These are phyloP conservation scores for Pseudocercospora crystallina DNA, from an alignment of 2,329 filamentous ascomycete genomes.

Conservation along the genomic window DNA sequence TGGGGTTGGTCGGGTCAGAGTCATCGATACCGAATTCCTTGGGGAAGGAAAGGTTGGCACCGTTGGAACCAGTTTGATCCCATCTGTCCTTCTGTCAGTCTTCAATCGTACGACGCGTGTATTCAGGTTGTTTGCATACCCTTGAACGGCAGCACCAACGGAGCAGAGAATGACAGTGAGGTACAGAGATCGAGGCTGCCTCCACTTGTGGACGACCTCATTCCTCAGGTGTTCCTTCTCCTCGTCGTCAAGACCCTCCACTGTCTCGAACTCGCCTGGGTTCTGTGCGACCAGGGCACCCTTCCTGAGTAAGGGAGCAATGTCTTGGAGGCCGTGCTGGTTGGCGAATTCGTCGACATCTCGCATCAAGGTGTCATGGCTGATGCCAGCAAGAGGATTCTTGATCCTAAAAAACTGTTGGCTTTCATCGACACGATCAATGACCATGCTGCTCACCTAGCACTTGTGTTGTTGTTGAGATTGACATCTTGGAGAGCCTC, in stretches of 20 bases:
- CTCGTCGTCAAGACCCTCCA: constrained; percentile 47
- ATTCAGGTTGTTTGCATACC: constrained; percentile 1
- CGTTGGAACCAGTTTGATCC: constrained; percentile 35
- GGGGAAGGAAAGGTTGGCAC: constrained; percentile 32
- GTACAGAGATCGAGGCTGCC: constrained; percentile 51
- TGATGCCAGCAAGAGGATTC: constrained; percentile 16
- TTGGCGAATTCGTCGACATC: constrained; percentile 14
- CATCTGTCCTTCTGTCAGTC: constrained; percentile 10
- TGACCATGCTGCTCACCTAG: neutral
- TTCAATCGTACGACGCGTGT: neutral
- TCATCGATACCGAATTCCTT: constrained; percentile 27
- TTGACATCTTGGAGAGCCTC: constrained; percentile 1
- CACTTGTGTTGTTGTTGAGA: constrained; percentile 3
- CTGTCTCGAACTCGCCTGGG: constrained; percentile 50
- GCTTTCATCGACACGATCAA: too few species aligned
- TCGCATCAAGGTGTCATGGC: constrained; percentile 5
- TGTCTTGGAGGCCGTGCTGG: constrained; percentile 31
- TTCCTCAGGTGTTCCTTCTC: constrained; percentile 45
- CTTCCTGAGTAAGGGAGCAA: constrained; percentile 52
- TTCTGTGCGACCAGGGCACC: constrained; percentile 55
- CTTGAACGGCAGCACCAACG: constrained; percentile 23
- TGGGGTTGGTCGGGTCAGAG: neutral
- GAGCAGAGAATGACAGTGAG: constrained; percentile 38
- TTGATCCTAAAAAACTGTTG: neutral
- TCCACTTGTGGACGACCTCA: constrained; percentile 53